Conservation (phyloP, 2,329 filamentous ascomycete species). For the Aureobasidium sp. region DNA sequence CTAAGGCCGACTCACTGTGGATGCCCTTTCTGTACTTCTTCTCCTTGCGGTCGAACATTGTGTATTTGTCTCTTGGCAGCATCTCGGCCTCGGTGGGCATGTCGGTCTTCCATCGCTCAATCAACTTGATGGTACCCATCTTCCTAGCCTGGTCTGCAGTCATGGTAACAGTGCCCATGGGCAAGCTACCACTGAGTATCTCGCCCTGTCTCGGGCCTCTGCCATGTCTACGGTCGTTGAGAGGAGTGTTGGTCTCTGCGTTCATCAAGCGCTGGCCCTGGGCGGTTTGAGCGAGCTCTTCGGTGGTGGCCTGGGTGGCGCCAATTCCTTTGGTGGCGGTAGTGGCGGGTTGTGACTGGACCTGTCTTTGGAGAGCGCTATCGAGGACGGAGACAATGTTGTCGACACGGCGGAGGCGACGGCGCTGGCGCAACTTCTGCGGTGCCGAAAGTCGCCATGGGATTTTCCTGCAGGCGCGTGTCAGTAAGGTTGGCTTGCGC, state of each 20-base stretch:
- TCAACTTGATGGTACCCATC: constrained; percentile 60
- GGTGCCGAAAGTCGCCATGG: constrained; percentile 91
- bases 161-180: constrained; percentile 15
- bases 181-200: constrained; percentile 18
- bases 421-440: constrained; percentile 81
- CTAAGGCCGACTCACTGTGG: constrained; percentile 62
- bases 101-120: constrained; percentile 87
- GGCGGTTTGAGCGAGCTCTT: constrained; percentile 26
- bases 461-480: constrained; percentile 63
- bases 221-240: constrained; percentile 25
- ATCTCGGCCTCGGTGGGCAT: constrained; percentile 97
- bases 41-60: constrained; percentile 92
- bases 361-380: constrained; percentile 60
- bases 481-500: neutral
- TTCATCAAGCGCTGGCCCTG: constrained; percentile 27
- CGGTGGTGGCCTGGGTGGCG: constrained; percentile 20
- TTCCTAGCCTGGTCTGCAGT: constrained; percentile 24
- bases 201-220: constrained; percentile 27
- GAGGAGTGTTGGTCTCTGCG: constrained; percentile 14
- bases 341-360: constrained; percentile 21
- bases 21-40: constrained; percentile 95
- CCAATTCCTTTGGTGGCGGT: constrained; percentile 14
- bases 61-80: constrained; percentile 95
- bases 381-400: constrained; percentile 77
- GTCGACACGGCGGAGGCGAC: constrained; percentile 79